Conservation (phyloP, 1,284 basidiomycete species). For the Cryptococcus floricola region DNA sequence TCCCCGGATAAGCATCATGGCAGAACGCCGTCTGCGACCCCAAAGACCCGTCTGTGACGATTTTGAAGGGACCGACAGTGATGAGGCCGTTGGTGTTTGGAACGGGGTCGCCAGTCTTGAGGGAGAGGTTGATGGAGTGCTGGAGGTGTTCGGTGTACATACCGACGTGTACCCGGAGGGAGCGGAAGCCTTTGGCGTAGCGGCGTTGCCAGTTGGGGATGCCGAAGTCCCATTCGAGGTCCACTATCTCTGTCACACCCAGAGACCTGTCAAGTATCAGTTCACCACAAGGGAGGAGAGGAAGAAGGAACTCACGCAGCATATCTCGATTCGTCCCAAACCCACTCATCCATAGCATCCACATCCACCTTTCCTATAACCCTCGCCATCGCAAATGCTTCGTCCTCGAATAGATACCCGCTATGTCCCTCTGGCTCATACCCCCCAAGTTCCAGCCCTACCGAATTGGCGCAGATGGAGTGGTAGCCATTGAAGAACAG, state of each 20-base stretch:
- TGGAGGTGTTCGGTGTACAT: constrained; percentile 39
- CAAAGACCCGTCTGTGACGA: constrained; percentile 27
- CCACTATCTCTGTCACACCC: constrained; percentile 42
- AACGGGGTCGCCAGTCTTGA: constrained; percentile 28
- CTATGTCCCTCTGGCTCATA: constrained; percentile 16
- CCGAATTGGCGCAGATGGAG: constrained; percentile 32
- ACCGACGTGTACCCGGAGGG: constrained; percentile 33
- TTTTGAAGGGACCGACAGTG: constrained; percentile 37
- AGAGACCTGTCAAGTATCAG: constrained; percentile 14
- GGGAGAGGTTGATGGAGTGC: constrained; percentile 24
- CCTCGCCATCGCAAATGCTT: constrained; percentile 25
- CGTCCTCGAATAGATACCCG: constrained; percentile 29
- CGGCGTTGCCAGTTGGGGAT: constrained; percentile 28
- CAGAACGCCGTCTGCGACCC: constrained; percentile 38
- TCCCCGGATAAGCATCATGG: constrained; percentile 37
- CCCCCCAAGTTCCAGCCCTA: constrained; percentile 20
- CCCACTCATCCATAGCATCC: constrained; percentile 23
- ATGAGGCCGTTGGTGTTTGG: constrained; percentile 28
- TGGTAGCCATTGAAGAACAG: constrained; percentile 39
- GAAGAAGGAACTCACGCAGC: constrained; percentile 29
- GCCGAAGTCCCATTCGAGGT: constrained; percentile 42
- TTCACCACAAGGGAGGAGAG: neutral
- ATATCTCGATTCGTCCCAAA: constrained; percentile 22
- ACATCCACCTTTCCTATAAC: constrained; percentile 26
- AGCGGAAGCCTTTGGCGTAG: constrained; percentile 21